These are phyloP conservation scores for Lactifluus piperatus DNA, from an alignment of 768 basidiomycete genomes.

Conservation along the genomic window DNA sequence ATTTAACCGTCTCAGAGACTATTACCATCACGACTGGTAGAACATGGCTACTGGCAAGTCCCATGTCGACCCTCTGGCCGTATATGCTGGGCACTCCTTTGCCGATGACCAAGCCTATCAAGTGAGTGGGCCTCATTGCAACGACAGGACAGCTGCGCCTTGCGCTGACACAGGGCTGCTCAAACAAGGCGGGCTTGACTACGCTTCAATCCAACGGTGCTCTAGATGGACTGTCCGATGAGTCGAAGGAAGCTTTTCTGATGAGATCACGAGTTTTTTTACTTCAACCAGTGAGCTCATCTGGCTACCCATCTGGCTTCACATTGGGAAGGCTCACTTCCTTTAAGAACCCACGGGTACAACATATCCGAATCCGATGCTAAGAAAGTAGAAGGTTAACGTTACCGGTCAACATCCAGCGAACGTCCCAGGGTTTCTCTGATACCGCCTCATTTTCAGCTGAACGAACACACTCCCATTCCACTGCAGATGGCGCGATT, in stretches of 20 bases:
- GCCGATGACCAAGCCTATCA: constrained; percentile 49
- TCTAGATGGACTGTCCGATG: constrained; percentile 29
- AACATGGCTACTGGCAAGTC: not conserved
- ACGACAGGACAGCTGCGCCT: not conserved
- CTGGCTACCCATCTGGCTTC: not conserved
- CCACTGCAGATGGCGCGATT: not conserved
- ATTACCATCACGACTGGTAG: not conserved
- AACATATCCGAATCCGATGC: constrained; percentile 6
- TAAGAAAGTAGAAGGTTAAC: constrained; percentile 10
- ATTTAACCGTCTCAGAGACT: not conserved
- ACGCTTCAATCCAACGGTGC: constrained; percentile 42
- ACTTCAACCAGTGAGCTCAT: constrained; percentile 51
- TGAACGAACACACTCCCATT: not conserved
- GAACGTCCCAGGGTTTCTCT: not conserved
- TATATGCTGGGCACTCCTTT: constrained; percentile 37
- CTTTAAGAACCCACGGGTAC: constrained; percentile 2
- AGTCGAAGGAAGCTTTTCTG: constrained; percentile 39
- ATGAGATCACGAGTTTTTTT: constrained; percentile 55
- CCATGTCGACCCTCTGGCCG: not conserved
- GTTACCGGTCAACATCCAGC: not conserved
- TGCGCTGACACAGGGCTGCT: not conserved
- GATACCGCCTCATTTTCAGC: not conserved
- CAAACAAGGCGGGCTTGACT: constrained; percentile 54
- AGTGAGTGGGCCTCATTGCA: constrained; percentile 30
- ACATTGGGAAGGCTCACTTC: not conserved